phyloP scores from a whole-genome alignment of 1,139 yeast genomes.

The Suhomyces yuchorum region DNA sequence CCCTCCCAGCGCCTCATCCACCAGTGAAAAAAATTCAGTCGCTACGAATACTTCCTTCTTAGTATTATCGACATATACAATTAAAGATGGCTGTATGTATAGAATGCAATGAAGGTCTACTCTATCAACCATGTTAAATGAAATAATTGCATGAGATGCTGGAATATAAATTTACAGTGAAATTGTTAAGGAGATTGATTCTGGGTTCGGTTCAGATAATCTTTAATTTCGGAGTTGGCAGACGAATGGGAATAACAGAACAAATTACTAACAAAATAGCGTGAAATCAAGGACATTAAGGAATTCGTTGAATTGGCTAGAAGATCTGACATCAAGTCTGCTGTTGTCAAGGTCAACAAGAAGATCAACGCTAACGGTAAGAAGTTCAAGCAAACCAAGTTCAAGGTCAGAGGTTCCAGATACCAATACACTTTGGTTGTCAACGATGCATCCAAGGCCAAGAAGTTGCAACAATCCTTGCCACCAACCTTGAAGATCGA shows the following conservation, averaged over 20 bases:
- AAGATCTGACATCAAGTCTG: constrained; percentile 93
- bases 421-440: constrained; percentile 95
- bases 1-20: constrained; percentile 8
- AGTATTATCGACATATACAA: constrained; percentile 16
- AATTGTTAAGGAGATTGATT: not conserved
- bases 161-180: not conserved
- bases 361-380: constrained; percentile 85
- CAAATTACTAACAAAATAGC: constrained; percentile 32
- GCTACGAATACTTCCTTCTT: constrained; percentile 7
- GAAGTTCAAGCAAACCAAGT: constrained; percentile 91
- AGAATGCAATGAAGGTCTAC: not conserved
- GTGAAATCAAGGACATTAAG: constrained; percentile 94
- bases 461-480: constrained; percentile 96
- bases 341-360: constrained; percentile 88
- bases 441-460: constrained; percentile 96
- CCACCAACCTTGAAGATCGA: constrained; percentile 91
- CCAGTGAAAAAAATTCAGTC: constrained; percentile 13
- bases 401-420: constrained; percentile 97
- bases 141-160: not conserved
- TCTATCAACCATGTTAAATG: not conserved
- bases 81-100: constrained; percentile 39
- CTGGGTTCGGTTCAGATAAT: not conserved
- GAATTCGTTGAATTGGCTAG: constrained; percentile 97
- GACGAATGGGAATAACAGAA: not conserved
- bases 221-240: not conserved